Conservation (phyloP, 225 moss, liverwort and hornwort species). For the Pseudisothecium myosuroides region DNA sequence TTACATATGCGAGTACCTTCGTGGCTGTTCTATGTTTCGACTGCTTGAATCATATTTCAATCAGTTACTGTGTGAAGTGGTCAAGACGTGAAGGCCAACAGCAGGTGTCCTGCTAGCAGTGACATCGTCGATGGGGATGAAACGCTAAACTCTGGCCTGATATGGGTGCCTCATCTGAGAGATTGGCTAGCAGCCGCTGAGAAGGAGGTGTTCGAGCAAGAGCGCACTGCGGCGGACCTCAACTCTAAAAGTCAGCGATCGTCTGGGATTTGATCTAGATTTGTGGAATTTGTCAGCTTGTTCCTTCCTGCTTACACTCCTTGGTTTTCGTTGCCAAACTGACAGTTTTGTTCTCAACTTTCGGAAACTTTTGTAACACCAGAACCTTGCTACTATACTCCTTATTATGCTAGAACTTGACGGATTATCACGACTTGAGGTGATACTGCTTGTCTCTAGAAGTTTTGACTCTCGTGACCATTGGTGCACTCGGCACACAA, state of each 20-base stretch:
- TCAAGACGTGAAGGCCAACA: background rate
- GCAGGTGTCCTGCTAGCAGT: background rate
- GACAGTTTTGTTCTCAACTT: background rate
- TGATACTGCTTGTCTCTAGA: background rate
- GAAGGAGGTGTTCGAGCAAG: background rate
- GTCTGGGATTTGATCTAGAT: background rate
- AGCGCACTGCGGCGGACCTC: background rate
- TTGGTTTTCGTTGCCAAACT: background rate
- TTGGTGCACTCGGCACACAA: background rate
- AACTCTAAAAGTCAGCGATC: background rate
- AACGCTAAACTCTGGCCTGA: background rate
- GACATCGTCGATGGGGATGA: background rate
- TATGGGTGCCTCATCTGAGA: background rate
- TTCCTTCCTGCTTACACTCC: background rate
- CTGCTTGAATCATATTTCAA: background rate
- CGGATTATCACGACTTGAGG: background rate
- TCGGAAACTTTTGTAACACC: background rate
- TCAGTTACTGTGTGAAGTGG: background rate
- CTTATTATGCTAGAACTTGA: background rate
- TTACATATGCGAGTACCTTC: conserved; percentile 27
- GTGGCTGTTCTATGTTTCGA: conserved; percentile 8
- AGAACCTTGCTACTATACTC: background rate
- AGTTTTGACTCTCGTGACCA: background rate
- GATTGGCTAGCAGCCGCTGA: background rate
- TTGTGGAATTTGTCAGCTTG: background rate